Evolutionary conservation across 2,329 filamentous ascomycete genomes (phyloP), one percentile per base, ranked within the genome.

Genomic region (Beauveria asiatica): DNA sequence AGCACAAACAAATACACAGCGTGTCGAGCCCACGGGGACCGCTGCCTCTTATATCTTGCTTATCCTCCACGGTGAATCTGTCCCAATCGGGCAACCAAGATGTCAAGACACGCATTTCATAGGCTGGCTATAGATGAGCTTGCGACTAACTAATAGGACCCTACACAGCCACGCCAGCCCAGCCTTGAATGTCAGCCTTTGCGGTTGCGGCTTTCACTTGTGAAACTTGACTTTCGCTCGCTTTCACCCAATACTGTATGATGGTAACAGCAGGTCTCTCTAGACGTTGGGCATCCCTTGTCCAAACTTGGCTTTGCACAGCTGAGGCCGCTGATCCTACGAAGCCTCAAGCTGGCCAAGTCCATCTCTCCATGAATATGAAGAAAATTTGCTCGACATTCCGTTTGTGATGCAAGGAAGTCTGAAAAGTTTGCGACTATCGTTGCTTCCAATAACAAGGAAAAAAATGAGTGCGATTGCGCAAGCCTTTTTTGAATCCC

Each of bases 401-500:
- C 10, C 27, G n/a, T 5, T n/a, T 16, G 27, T 3, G 19, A 21
- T 23, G n/a, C 49, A 6, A 21, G 17, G 13, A n/a, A 19, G 30
- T 25, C 30, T n/a, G 37, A 42, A 19, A 49, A 11, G 3, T n/a
- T 25, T 50, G 55, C 46, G 17, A 58, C 37, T 5, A 50, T 42
- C 11, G n/a, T 3, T 23, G 23, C 23, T 45, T 52, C 37, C 49
- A 53, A 39, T 44, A 16, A 33, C 48, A 39, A 54, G 41, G 13
- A 54, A 48, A 27, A 16, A 27, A 16, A 7, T 45, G 19, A 39
- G 23, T 27, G 23, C 21, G 57, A 60, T 60, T 54, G 57, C 57
- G 57, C 50, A 54, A 53, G 57, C 57, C 37, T 59, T 46, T 46
- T 53, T 41, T 60, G 57, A 60, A 60, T 60, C 57, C 57, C 50